Conservation (phyloP, 257 asterid species). For the Capsicum chinense region DNA sequence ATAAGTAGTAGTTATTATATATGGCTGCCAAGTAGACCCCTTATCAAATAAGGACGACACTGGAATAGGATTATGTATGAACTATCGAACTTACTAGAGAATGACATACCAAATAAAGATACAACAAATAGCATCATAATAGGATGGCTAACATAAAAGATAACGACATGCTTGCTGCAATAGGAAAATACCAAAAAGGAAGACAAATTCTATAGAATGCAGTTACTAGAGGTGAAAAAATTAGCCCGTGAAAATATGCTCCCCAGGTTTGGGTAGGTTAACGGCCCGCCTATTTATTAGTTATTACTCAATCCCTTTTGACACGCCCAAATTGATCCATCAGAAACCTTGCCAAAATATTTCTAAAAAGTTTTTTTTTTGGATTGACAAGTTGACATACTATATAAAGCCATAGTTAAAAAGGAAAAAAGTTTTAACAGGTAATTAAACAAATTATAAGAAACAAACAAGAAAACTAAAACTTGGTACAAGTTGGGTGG, state of each 20-base stretch:
- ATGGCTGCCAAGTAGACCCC: background rate
- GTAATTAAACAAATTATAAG: background rate
- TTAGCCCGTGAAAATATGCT: background rate
- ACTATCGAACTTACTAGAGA: background rate
- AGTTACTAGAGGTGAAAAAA: background rate
- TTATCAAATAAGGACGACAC: background rate
- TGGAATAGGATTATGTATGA: background rate
- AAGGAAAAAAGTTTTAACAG: background rate
- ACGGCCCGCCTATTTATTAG: background rate
- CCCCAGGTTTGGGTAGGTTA: background rate
- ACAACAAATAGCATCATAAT: background rate
- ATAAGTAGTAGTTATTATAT: background rate
- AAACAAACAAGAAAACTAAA: background rate
- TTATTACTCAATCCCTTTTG: background rate
- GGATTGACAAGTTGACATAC: background rate
- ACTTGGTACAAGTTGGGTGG: background rate
- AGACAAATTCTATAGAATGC: conserved; percentile 1
- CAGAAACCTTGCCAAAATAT: background rate
- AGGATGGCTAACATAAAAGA: background rate
- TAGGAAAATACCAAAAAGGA: conserved; percentile 15
- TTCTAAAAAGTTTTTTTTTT: background rate
- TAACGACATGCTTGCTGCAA: background rate
- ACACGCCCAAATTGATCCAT: background rate
- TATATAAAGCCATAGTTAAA: background rate
- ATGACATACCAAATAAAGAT: background rate